Evolutionary conservation across 495 filamentous ascomycete genomes (phyloP).

Genomic region (Rusavskia elegans): DNA sequence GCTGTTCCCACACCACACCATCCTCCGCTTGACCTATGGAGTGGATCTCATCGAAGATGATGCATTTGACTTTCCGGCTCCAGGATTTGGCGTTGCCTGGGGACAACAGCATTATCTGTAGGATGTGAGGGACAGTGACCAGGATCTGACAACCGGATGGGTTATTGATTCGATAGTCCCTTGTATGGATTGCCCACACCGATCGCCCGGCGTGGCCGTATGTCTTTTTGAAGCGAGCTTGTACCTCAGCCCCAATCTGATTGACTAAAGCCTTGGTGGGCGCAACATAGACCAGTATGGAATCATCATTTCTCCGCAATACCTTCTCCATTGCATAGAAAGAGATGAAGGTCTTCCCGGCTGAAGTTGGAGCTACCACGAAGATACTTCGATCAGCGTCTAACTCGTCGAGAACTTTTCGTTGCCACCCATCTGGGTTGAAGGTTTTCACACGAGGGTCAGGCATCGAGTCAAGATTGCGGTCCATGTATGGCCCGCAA

Average conservation of each 20-base stretch:
- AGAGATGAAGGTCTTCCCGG: slow-evolving; percentile 45
- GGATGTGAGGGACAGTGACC: slow-evolving; percentile 61
- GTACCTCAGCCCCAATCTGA: slow-evolving; percentile 63
- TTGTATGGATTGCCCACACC: slow-evolving; percentile 66
- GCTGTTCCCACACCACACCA: slow-evolving; percentile 67
- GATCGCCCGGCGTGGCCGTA: slow-evolving; percentile 40
- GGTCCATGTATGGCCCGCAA: slow-evolving; percentile 60
- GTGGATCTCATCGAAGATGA: slow-evolving; percentile 79
- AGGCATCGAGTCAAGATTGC: slow-evolving; percentile 47
- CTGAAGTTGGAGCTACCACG: slow-evolving; percentile 62
- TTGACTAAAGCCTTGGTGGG: slow-evolving; percentile 75
- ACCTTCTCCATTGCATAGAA: slow-evolving; percentile 74
- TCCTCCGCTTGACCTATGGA: slow-evolving; percentile 65
- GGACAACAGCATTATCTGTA: slow-evolving; percentile 63
- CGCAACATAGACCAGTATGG: slow-evolving; percentile 60
- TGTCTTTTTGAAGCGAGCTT: slow-evolving; percentile 47
- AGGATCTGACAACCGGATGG: slow-evolving; percentile 55
- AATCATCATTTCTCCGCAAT: slow-evolving; percentile 46
- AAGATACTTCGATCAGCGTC: slow-evolving; percentile 53
- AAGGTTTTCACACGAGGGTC: slow-evolving; percentile 49
- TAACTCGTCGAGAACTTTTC: slow-evolving; percentile 54
- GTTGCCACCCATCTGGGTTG: slow-evolving; percentile 61
- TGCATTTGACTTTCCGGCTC: slow-evolving; percentile 47
- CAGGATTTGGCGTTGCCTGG: slow-evolving; percentile 52
- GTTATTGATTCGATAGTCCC: slow-evolving; percentile 57